Conservation (phyloP, 2,329 filamentous ascomycete genomes). For the Cladosporium sp. region DNA sequence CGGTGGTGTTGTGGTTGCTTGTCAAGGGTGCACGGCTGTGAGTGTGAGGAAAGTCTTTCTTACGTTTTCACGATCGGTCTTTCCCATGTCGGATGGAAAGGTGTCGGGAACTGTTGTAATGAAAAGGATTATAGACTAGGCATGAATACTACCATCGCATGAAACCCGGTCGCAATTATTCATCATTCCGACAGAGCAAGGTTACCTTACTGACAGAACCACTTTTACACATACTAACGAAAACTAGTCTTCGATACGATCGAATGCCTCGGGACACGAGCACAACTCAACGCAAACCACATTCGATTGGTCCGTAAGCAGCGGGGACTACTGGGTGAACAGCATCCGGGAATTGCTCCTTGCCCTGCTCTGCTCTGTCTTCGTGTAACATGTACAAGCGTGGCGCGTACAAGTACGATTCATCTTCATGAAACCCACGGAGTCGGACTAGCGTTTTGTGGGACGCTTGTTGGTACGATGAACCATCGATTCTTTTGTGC, state of each 20-base stretch:
- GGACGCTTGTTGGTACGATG: too few relatives aligned
- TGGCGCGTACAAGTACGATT: neutral
- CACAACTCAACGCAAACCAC: neutral
- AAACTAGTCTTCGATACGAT: neutral
- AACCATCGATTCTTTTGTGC: too few relatives aligned
- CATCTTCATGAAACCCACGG: too few relatives aligned
- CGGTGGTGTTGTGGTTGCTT: conserved; percentile 87
- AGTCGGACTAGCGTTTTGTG: too few relatives aligned
- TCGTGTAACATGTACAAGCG: neutral
- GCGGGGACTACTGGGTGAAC: neutral
- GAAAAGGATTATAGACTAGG: neutral
- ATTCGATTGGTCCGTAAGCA: neutral
- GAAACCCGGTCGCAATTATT: too few relatives aligned
- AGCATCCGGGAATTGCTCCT: conserved; percentile 3
- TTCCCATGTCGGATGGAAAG: neutral
- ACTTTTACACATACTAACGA: neutral
- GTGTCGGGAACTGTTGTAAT: neutral
- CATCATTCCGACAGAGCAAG: too few relatives aligned
- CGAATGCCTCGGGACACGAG: neutral
- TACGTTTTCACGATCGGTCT: too few relatives aligned
- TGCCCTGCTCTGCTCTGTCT: neutral
- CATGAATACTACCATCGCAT: neutral
- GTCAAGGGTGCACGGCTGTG: conserved; percentile 70
- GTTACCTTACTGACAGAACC: too few relatives aligned
- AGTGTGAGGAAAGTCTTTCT: neutral